Evolutionary conservation across 2,329 filamentous ascomycete species (phyloP).

Genomic region (Bipolaris cookei): DNA sequence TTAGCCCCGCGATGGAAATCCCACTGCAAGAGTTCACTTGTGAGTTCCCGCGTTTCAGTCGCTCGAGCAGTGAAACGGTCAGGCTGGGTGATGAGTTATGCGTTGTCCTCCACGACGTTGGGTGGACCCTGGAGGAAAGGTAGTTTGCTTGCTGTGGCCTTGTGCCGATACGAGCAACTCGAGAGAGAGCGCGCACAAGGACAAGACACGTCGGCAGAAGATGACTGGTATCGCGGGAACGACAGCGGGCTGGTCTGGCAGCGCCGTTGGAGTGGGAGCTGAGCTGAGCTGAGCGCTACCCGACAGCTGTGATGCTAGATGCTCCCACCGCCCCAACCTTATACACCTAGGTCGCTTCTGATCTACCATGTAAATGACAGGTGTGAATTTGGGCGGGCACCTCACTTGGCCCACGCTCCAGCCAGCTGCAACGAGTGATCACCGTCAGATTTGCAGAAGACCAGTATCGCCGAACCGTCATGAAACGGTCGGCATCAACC

Average conservation of each 20-base stretch:
- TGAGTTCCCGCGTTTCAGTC: constrained; percentile 33
- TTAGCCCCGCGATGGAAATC: constrained; percentile 16
- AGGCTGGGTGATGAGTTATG: constrained; percentile 20
- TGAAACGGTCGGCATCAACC: constrained; percentile 19
- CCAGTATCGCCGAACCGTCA: constrained; percentile 19
- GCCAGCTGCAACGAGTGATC: constrained; percentile 11
- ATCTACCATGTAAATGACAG: background rate
- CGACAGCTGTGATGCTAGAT: constrained; percentile 4
- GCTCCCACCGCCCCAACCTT: constrained; percentile 22
- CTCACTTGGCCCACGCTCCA: constrained; percentile 10
- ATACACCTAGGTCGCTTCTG: constrained; percentile 13
- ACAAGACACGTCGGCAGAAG: constrained; percentile 1
- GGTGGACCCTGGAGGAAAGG: background rate
- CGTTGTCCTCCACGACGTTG: constrained; percentile 14
- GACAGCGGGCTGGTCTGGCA: background rate
- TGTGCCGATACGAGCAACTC: constrained; percentile 3
- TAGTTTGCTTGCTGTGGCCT: background rate
- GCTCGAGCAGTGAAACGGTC: constrained; percentile 25
- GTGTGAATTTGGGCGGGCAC: constrained; percentile 8
- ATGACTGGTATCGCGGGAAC: constrained; percentile 10
- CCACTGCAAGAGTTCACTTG: constrained; percentile 16
- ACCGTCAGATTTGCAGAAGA: constrained; percentile 5
- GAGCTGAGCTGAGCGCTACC: constrained; percentile 8
- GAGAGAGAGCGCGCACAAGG: constrained; percentile 3
- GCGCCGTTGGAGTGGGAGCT: no score